Conservation (phyloP, 1,139 yeast species). For the Arxiozyma telluris region DNA sequence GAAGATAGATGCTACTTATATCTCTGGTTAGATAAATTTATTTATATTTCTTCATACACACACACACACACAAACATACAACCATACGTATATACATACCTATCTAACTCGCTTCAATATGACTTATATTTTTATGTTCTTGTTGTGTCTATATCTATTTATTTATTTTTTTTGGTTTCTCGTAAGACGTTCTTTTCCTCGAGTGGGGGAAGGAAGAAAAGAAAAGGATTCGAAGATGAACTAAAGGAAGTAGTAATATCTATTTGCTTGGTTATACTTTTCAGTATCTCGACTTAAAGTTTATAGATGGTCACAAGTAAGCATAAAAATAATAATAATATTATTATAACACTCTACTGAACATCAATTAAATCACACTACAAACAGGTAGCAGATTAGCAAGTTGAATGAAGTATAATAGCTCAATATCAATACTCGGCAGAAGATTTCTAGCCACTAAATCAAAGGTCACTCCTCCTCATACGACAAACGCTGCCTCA, state of each 20-base stretch:
- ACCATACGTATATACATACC: background rate
- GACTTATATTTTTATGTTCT: no score
- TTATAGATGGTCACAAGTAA: no score
- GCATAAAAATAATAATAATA: no score
- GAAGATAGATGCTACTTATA: constrained; percentile 87
- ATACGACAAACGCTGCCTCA: background rate
- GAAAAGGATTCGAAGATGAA: background rate
- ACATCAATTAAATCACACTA: no score
- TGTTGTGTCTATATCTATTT: no score
- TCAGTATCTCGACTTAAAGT: background rate
- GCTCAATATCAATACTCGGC: background rate
- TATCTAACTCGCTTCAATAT: background rate
- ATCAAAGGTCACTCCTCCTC: background rate
- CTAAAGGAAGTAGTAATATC: background rate
- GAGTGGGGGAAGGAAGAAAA: background rate
- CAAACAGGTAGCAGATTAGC: background rate
- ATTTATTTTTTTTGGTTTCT: no score
- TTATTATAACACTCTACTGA: no score
- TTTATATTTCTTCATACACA: background rate
- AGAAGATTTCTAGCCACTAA: background rate
- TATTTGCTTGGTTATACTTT: background rate
- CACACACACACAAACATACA: background rate
- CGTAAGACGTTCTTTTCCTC: background rate
- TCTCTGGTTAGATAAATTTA: constrained; percentile 26
- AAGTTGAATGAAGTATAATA: background rate